These are phyloP conservation scores for Dendrobium chrysotoxum DNA, from an alignment of 106 monocot species.

Conservation along the genomic window DNA sequence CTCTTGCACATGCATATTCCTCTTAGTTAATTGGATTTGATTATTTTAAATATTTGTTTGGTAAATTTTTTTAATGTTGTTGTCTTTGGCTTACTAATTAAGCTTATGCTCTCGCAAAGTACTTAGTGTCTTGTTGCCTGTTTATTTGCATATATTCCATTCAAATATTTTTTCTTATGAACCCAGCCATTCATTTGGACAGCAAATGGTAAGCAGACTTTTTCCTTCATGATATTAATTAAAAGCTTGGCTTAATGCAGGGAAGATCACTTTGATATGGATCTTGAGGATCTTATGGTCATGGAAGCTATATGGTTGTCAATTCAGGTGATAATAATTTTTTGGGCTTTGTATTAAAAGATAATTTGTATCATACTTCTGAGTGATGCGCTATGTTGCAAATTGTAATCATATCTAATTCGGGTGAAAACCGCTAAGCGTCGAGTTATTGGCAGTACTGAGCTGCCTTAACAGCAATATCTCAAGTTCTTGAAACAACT, in stretches of 20 bases:
- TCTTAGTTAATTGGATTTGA: neutral
- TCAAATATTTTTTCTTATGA: neutral
- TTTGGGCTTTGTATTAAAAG: neutral
- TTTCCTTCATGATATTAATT: neutral
- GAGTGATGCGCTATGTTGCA: neutral
- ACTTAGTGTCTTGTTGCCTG: neutral
- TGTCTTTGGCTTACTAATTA: no score
- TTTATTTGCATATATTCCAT: neutral
- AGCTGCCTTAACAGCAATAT: neutral
- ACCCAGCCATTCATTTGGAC: neutral
- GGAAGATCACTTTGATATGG: constrained; percentile 51
- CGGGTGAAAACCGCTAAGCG: neutral
- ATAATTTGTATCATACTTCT: neutral
- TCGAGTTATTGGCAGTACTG: neutral
- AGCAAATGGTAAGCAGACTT: neutral
- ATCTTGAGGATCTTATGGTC: constrained; percentile 61
- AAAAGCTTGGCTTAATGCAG: constrained; percentile 23
- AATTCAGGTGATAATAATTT: constrained; percentile 40
- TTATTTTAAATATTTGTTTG: neutral
- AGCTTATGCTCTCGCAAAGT: no score
- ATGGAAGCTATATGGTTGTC: constrained; percentile 70
- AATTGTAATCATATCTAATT: neutral
- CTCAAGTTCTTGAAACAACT: neutral
- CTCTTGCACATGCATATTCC: neutral
- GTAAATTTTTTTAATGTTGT: neutral